Percentiles rank a stretch among this genome's conserved stretches.
Conservation (phyloP, 192 early-diverging fungal genomes). For the Podochytrium sp. region DNA sequence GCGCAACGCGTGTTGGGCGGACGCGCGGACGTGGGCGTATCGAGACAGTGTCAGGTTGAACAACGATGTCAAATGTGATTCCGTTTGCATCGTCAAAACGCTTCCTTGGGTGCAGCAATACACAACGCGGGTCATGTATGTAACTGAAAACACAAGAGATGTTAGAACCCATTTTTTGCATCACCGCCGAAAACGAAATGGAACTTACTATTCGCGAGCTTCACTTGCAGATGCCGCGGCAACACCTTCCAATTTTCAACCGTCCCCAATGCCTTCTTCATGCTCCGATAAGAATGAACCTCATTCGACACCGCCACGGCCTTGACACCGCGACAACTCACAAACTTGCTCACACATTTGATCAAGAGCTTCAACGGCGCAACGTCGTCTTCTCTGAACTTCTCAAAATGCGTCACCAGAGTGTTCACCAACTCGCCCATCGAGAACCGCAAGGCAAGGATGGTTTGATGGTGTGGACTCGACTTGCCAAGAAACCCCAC, state of each 20-base stretch:
- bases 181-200: not conserved
- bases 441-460: not conserved
- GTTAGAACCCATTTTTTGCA: no score
- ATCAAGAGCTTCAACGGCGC: constrained; percentile 75
- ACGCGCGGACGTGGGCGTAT: constrained; percentile 44
- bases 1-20: constrained; percentile 31
- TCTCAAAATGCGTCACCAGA: constrained; percentile 57
- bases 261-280: not conserved
- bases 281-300: constrained; percentile 20
- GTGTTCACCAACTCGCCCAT: constrained; percentile 61
- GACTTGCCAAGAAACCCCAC: not conserved
- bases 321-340: constrained; percentile 17
- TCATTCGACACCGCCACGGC: not conserved
- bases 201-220: constrained; percentile 19
- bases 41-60: constrained; percentile 53
- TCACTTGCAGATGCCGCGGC: constrained; percentile 38
- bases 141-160: not conserved
- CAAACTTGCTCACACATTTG: constrained; percentile 35
- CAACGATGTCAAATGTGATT: not conserved
- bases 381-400: constrained; percentile 71
- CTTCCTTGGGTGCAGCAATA: not conserved
- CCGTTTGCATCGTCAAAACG: constrained; percentile 7
- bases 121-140: not conserved
- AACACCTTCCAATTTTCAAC: constrained; percentile 18
- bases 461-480: not conserved